Percentiles rank a stretch among this genome's conserved stretches.
phyloP scores from a whole-genome alignment of 2,329 filamentous ascomycete species.

The Xylogone sp. region DNA sequence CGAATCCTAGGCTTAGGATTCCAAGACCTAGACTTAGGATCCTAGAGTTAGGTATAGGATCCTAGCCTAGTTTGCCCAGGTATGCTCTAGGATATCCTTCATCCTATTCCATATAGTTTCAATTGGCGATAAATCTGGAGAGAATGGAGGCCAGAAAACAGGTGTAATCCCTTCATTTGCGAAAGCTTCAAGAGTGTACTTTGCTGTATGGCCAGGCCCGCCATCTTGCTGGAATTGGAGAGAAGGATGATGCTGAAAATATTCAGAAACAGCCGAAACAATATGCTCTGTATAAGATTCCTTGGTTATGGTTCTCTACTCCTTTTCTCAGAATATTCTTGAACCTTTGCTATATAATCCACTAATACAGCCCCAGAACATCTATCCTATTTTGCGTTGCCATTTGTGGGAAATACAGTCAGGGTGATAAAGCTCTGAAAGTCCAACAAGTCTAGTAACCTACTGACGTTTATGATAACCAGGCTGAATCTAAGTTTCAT shows the following conservation, averaged over 20 bases:
- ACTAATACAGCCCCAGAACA: conserved; percentile 1
- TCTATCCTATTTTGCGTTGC: too few species aligned
- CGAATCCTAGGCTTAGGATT: too few species aligned
- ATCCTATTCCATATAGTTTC: conserved; percentile 3
- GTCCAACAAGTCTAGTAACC: too few species aligned
- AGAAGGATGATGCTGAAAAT: neutral
- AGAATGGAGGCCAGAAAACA: conserved; percentile 5
- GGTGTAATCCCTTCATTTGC: neutral
- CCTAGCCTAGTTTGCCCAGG: too few species aligned
- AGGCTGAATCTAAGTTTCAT: too few species aligned
- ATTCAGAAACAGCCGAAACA: neutral
- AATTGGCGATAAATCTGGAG: conserved; percentile 5
- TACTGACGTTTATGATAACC: too few species aligned
- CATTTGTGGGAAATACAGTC: too few species aligned
- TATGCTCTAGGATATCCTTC: conserved; percentile 7
- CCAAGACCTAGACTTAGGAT: too few species aligned
- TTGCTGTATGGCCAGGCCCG: neutral
- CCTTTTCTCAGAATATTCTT: conserved; percentile 4
- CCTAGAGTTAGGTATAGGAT: too few species aligned
- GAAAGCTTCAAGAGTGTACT: neutral
- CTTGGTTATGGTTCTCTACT: conserved; percentile 1
- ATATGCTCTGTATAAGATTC: conserved; percentile 3
- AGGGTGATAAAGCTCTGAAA: too few species aligned
- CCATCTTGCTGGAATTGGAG: conserved; percentile 2
- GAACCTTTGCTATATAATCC: conserved; percentile 2